Conservation (phyloP, 139 green algal species). For the Edaphochlamys debaryana region DNA sequence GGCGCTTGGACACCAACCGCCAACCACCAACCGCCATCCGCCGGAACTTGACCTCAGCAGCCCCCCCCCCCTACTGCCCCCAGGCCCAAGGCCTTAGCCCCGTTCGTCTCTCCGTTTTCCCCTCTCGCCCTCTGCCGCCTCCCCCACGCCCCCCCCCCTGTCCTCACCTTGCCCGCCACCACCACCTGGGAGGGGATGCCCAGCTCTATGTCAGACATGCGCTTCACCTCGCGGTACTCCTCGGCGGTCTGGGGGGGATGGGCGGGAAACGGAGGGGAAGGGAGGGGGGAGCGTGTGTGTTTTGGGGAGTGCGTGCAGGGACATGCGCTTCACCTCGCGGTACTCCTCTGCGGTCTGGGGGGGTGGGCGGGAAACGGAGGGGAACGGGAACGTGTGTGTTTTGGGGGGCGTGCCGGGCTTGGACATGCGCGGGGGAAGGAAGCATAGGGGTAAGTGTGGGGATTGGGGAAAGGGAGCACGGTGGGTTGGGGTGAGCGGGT, state of each 20-base stretch:
- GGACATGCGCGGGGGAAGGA: neutral
- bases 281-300: neutral
- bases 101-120: no score
- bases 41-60: no score
- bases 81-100: no score
- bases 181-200: conserved; percentile 38
- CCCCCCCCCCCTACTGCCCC: no score
- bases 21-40: no score
- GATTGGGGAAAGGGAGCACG: conserved; percentile 14
- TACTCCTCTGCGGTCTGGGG: conserved; percentile 38
- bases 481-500: no score
- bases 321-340: conserved; percentile 48
- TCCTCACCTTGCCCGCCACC: conserved; percentile 12
- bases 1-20: no score
- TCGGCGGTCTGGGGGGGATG: neutral
- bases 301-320: neutral
- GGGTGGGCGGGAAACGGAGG: neutral
- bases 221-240: conserved; percentile 55
- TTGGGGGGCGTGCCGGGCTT: neutral
- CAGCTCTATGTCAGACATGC: conserved; percentile 44
- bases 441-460: neutral
- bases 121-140: neutral
- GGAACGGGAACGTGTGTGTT: neutral
- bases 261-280: neutral
- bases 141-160: no score